These are phyloP conservation scores for Edaphochlamys debaryana DNA, from an alignment of 139 green algal species.

Conservation along the genomic window DNA sequence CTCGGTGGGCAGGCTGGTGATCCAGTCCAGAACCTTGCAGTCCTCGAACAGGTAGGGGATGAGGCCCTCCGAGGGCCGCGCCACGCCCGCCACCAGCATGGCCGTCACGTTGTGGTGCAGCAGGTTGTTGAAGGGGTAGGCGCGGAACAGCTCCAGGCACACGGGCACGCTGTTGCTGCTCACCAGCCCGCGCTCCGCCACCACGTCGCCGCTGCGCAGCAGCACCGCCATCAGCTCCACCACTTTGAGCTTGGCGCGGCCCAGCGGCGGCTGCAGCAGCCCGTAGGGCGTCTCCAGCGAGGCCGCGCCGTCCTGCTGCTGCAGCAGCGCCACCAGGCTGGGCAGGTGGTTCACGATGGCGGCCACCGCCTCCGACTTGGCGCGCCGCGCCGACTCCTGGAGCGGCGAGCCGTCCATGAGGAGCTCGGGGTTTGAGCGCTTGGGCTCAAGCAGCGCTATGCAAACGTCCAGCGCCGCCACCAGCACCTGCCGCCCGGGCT, in stretches of 20 bases:
- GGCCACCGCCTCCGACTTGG: slow-evolving; percentile 48
- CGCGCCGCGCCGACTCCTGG: slow-evolving; percentile 32
- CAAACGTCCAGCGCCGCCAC: slow-evolving; percentile 83
- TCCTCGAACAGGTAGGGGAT: slow-evolving; percentile 73
- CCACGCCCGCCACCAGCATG: slow-evolving; percentile 69
- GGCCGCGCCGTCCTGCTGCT: slow-evolving; percentile 9
- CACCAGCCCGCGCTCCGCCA: slow-evolving; percentile 71
- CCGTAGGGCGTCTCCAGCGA: slow-evolving; percentile 83
- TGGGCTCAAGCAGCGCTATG: slow-evolving; percentile 86
- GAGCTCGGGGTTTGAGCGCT: slow-evolving; percentile 41
- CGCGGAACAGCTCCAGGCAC: slow-evolving; percentile 79
- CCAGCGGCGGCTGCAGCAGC: slow-evolving; percentile 77
- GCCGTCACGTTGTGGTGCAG: slow-evolving; percentile 81
- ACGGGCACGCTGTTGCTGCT: slow-evolving; percentile 56
- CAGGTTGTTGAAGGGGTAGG: slow-evolving; percentile 93
- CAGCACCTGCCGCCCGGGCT: slow-evolving; percentile 54
- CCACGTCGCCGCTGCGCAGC: slow-evolving; percentile 68
- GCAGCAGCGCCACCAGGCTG: slow-evolving; percentile 69
- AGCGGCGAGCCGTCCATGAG: slow-evolving; percentile 44
- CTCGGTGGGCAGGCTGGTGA: slow-evolving; percentile 63
- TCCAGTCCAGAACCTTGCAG: slow-evolving; percentile 72
- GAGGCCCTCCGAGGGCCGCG: slow-evolving; percentile 51
- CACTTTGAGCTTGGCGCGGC: slow-evolving; percentile 74
- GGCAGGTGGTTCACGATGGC: slow-evolving; percentile 65
- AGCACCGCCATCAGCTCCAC: slow-evolving; percentile 86